A percentile compares a stretch with the other conserved stretches of the same genome.
Conservation (phyloP, 805 yeast species). For the Ogataea pilisensis region DNA sequence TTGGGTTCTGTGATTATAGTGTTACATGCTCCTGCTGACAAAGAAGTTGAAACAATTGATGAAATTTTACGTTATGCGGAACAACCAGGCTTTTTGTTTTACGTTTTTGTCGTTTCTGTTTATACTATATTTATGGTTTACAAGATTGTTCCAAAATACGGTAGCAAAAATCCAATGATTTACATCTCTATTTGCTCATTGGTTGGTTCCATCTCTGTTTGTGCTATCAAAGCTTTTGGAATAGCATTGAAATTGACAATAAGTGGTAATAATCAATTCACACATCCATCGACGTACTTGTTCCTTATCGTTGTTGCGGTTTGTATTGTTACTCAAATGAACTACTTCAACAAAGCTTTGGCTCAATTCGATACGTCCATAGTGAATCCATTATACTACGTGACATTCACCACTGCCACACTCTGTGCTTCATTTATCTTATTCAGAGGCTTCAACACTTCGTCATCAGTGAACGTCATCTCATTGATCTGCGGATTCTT, state of each 20-base stretch:
- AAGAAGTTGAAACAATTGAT: constrained; percentile 82
- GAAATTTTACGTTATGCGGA: constrained; percentile 79
- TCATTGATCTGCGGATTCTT: constrained; percentile 81
- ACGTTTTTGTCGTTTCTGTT: constrained; percentile 55
- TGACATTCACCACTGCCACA: constrained; percentile 86
- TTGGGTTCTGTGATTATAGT: constrained; percentile 86
- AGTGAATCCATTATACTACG: constrained; percentile 88
- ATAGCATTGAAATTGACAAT: constrained; percentile 83
- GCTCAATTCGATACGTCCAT: constrained; percentile 92
- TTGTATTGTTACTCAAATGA: constrained; percentile 89
- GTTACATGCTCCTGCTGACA: constrained; percentile 92
- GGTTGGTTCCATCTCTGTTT: constrained; percentile 87
- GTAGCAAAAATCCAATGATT: constrained; percentile 79
- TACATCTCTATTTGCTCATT: constrained; percentile 86
- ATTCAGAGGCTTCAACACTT: constrained; percentile 82
- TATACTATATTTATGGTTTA: constrained; percentile 79
- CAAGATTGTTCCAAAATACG: constrained; percentile 76
- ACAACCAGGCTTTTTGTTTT: constrained; percentile 70
- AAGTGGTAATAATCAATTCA: constrained; percentile 82
- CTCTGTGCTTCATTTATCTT: constrained; percentile 80
- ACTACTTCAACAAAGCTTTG: constrained; percentile 86
- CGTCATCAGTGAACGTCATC: constrained; percentile 73
- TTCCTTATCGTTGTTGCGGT: constrained; percentile 73
- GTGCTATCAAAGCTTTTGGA: constrained; percentile 91
- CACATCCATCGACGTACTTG: constrained; percentile 78